Conservation (phyloP, 2,329 filamentous ascomycete genomes). For the Nakataea oryzae region DNA sequence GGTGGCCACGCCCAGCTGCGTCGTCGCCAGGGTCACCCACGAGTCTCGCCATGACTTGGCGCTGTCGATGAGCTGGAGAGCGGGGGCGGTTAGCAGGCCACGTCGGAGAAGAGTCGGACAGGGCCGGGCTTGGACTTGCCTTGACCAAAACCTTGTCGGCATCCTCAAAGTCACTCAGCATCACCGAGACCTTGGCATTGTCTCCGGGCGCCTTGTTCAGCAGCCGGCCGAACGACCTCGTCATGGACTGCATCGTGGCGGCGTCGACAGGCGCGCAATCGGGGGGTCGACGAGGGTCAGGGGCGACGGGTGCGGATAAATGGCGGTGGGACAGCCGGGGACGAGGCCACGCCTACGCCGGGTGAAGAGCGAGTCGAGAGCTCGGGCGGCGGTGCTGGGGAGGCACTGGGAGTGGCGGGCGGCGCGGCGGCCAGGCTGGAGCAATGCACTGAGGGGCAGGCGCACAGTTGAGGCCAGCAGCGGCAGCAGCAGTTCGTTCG, state of each 20-base stretch:
- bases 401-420: background rate
- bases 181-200: constrained; percentile 62
- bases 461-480: background rate
- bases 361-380: background rate
- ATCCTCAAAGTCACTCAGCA: constrained; percentile 73
- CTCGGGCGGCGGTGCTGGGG: no score
- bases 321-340: background rate
- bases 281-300: background rate
- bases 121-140: constrained; percentile 31
- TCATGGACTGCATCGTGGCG: constrained; percentile 56
- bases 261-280: background rate
- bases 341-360: background rate
- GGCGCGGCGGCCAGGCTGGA: no score
- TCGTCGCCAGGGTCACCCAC: constrained; percentile 62
- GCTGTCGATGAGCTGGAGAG: constrained; percentile 58
- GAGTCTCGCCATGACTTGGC: constrained; percentile 68
- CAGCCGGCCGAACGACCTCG: constrained; percentile 65
- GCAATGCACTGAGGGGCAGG: background rate
- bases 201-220: constrained; percentile 59
- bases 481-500: no score
- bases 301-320: background rate
- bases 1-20: constrained; percentile 56
- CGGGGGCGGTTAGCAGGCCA: constrained; percentile 5
- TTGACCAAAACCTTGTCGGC: constrained; percentile 64
- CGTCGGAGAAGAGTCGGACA: background rate